Evolutionary conservation across 805 yeast genomes (phyloP).

Genomic region (Ogataea dorogensis): DNA sequence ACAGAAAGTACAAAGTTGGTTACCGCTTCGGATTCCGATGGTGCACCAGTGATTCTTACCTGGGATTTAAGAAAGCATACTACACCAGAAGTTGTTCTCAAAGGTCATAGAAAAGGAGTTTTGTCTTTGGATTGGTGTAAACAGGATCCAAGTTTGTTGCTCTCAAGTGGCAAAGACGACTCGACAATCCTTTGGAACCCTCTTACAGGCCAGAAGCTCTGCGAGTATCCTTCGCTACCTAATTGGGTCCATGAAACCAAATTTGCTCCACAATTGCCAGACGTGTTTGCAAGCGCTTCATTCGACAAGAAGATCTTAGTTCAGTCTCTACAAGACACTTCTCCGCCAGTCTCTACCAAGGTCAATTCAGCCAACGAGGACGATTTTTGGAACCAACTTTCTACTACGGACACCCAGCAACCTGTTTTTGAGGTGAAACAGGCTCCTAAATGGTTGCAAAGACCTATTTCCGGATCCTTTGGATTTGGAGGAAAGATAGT

Average conservation of each 20-base stretch:
- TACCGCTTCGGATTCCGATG: conserved; percentile 84
- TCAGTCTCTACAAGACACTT: conserved; percentile 86
- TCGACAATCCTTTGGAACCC: conserved; percentile 91
- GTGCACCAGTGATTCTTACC: conserved; percentile 72
- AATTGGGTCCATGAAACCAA: conserved; percentile 91
- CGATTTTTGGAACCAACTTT: conserved; percentile 83
- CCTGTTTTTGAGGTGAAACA: conserved; percentile 71
- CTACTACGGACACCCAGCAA: conserved; percentile 65
- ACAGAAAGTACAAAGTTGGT: conserved; percentile 77
- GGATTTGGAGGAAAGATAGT: conserved; percentile 94
- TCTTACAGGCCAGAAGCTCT: conserved; percentile 62
- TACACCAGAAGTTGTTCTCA: conserved; percentile 75
- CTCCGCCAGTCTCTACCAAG: conserved; percentile 50
- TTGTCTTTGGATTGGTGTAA: conserved; percentile 91
- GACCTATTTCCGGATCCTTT: conserved; percentile 73
- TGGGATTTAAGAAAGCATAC: conserved; percentile 96
- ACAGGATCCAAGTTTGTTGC: conserved; percentile 71
- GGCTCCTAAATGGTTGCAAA: conserved; percentile 87
- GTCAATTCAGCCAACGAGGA: conserved; percentile 51
- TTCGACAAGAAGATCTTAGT: conserved; percentile 79
- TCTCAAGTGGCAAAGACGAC: conserved; percentile 93
- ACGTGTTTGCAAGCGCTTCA: conserved; percentile 82
- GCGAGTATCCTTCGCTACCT: conserved; percentile 86
- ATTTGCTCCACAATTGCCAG: conserved; percentile 88
- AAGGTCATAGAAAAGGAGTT: conserved; percentile 86